A percentile compares a stretch with the other conserved stretches of the same genome.
These are phyloP conservation scores for Diaporthe ampelina DNA, from an alignment of 2,329 filamentous ascomycete genomes.

Conservation along the genomic window DNA sequence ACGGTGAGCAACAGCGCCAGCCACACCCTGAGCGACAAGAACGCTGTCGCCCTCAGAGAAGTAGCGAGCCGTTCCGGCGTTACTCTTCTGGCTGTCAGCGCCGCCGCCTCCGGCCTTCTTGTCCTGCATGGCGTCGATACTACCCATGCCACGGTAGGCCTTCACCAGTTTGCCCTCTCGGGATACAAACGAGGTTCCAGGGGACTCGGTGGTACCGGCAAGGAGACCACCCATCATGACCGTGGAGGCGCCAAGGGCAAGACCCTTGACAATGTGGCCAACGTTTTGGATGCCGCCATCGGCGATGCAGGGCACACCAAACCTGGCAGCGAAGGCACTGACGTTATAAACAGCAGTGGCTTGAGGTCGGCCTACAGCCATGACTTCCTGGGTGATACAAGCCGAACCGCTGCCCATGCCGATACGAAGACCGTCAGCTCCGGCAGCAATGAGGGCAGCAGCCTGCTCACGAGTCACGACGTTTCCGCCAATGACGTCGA, in stretches of 20 bases:
- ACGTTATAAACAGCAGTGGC: constrained; percentile 94
- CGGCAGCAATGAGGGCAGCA: constrained; percentile 89
- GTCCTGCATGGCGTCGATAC: constrained; percentile 99
- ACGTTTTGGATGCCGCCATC: constrained; percentile 99
- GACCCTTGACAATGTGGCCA: constrained; percentile 98
- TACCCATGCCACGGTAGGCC: constrained; percentile 99
- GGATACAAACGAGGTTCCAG: constrained; percentile 95
- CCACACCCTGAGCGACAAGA: constrained; percentile 96
- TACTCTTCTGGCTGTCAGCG: constrained; percentile 83
- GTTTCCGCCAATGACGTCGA: constrained; percentile 98
- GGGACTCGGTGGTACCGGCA: constrained; percentile 96
- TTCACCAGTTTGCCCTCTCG: constrained; percentile 98
- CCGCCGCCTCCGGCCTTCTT: constrained; percentile 88
- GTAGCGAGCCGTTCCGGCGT: constrained; percentile 96
- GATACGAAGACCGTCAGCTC: constrained; percentile 95
- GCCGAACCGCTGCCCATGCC: constrained; percentile 99
- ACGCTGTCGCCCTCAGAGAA: constrained; percentile 97
- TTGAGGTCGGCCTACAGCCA: constrained; percentile 97
- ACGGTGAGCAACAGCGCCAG: constrained; percentile 84
- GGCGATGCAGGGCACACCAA: constrained; percentile 97
- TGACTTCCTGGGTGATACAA: constrained; percentile 99
- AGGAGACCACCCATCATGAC: constrained; percentile 99
- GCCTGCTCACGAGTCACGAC: constrained; percentile 98
- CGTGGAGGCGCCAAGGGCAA: constrained; percentile 92
- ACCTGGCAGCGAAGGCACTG: constrained; percentile 87